A percentile compares a stretch with the other conserved stretches of the same genome.
phyloP scores from a whole-genome alignment of 1,284 basidiomycete genomes.

The Irpex sp. region DNA sequence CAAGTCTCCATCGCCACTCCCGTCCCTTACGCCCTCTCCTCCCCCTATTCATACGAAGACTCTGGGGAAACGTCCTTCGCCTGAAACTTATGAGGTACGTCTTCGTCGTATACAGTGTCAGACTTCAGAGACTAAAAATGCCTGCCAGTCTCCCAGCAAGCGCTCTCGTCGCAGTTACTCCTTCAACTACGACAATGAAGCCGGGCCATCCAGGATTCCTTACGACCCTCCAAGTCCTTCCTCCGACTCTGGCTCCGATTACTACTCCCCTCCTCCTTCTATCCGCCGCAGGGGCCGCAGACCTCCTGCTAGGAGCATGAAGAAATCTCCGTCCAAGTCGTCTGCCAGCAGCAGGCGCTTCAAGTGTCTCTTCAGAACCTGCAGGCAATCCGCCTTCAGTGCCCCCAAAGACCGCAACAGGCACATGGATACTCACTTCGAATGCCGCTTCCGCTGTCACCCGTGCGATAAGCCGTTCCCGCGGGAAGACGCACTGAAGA shows the following conservation, averaged over 20 bases:
- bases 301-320: neutral
- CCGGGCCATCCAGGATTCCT: neutral
- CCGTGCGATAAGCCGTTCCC: neutral
- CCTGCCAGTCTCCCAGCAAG: neutral
- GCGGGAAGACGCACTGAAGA: conserved; percentile 1
- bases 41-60: neutral
- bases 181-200: neutral
- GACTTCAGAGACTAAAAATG: too few relatives aligned
- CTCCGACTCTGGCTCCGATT: neutral
- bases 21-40: neutral
- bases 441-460: neutral
- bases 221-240: neutral
- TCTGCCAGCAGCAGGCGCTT: neutral
- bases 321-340: neutral
- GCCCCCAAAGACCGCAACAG: conserved; percentile 3
- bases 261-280: neutral
- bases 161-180: neutral
- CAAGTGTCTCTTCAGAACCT: neutral
- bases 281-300: neutral
- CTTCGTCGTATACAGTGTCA: neutral
- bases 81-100: neutral
- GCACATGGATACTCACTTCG: conserved; percentile 5
- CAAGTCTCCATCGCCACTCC: neutral
- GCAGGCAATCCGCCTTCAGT: neutral
- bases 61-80: neutral